Conservation (phyloP, 306 rosid species). For the Rubus idaeus region DNA sequence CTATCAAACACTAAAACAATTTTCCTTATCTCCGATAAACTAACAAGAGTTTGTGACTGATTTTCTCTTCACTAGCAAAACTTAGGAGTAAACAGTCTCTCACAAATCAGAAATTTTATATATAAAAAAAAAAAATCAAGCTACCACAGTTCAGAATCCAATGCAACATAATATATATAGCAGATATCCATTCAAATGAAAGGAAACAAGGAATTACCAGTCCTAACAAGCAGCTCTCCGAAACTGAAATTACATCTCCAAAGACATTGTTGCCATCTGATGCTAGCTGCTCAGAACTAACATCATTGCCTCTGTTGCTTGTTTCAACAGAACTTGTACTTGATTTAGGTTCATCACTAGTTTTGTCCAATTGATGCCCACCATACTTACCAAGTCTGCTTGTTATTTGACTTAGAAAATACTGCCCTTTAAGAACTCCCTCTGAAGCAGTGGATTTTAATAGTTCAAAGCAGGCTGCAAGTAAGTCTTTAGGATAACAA, state of each 20-base stretch:
- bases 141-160: neutral
- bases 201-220: conserved; percentile 53
- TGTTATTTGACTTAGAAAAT: conserved; percentile 58
- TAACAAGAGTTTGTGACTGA: neutral
- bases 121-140: neutral
- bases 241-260: conserved; percentile 33
- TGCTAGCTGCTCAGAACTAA: conserved; percentile 33
- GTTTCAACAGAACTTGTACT: conserved; percentile 34
- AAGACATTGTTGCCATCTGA: conserved; percentile 38
- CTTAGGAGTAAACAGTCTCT: neutral
- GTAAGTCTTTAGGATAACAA: conserved; percentile 65
- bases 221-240: conserved; percentile 62
- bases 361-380: conserved; percentile 33
- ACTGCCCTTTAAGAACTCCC: conserved; percentile 47
- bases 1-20: neutral
- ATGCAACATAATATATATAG: neutral
- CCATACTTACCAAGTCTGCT: conserved; percentile 41
- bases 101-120: neutral
- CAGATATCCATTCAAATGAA: neutral
- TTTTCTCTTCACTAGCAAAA: neutral
- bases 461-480: conserved; percentile 82
- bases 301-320: conserved; percentile 29
- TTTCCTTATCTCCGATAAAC: neutral
- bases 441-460: conserved; percentile 51
- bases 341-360: conserved; percentile 35